phyloP scores from a whole-genome alignment of 306 rosid species.

The Cercis canadensis region DNA sequence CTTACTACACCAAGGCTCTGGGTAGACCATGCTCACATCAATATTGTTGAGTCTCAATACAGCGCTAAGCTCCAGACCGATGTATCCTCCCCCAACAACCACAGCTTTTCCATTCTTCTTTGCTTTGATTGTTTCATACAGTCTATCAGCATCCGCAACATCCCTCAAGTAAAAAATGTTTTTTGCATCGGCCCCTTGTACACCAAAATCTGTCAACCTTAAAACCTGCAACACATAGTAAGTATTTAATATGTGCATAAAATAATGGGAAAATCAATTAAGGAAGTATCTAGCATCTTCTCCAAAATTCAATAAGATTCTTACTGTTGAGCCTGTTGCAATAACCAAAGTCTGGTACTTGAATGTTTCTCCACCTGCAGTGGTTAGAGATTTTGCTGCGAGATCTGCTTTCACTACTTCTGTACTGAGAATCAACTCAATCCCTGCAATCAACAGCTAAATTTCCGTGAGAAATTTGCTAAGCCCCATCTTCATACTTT shows the following conservation, averaged over 20 bases:
- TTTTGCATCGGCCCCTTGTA: constrained; percentile 95
- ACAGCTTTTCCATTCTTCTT: constrained; percentile 90
- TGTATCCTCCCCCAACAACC: constrained; percentile 97
- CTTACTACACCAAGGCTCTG: constrained; percentile 99
- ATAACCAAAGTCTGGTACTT: constrained; percentile 73
- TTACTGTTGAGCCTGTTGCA: constrained; percentile 94
- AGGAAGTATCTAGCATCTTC: constrained; percentile 23
- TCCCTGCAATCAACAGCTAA: constrained; percentile 64
- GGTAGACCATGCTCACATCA: constrained; percentile 92
- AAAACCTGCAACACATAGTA: constrained; percentile 65
- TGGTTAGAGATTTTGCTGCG: constrained; percentile 67
- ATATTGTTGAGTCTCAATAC: constrained; percentile 73
- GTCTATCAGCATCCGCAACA: constrained; percentile 85
- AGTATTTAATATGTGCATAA: constrained; percentile 8
- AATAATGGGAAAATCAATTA: constrained; percentile 19
- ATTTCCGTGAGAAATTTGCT: constrained; percentile 36
- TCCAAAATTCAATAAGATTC: constrained; percentile 30
- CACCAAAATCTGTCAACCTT: constrained; percentile 84
- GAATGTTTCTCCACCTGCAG: constrained; percentile 72
- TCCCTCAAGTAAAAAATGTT: constrained; percentile 95
- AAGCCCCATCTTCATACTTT: constrained; percentile 7
- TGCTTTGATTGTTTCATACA: constrained; percentile 69
- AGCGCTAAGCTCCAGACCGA: constrained; percentile 95
- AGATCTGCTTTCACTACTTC: constrained; percentile 89
- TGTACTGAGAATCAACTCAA: constrained; percentile 77